phyloP scores from a whole-genome alignment of 352 stramenopile genomes.

The Pythium aquatile region DNA sequence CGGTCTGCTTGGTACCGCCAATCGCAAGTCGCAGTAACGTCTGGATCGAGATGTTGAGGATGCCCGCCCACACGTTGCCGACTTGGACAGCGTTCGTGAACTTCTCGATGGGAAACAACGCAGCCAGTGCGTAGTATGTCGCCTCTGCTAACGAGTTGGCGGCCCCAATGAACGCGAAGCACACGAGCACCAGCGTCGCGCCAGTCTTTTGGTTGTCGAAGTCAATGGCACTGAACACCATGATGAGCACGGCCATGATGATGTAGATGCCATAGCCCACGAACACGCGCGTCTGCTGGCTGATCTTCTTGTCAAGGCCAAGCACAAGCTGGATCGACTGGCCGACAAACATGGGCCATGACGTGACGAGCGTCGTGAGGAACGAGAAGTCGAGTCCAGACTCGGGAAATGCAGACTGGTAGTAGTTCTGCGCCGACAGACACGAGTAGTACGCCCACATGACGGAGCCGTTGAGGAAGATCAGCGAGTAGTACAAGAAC shows the following conservation, averaged over 20 bases:
- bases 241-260: constrained; percentile 50
- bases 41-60: constrained; percentile 53
- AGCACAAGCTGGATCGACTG: constrained; percentile 54
- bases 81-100: constrained; percentile 72
- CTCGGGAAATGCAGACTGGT: constrained; percentile 19
- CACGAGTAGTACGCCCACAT: constrained; percentile 46
- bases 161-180: constrained; percentile 48
- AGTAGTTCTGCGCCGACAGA: constrained; percentile 38
- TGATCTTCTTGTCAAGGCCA: constrained; percentile 54
- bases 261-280: constrained; percentile 58
- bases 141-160: constrained; percentile 57
- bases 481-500: constrained; percentile 38
- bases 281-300: constrained; percentile 39
- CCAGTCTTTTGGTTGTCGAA: constrained; percentile 49
- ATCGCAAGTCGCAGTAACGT: constrained; percentile 56
- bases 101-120: constrained; percentile 60
- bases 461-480: constrained; percentile 37
- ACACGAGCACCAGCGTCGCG: constrained; percentile 47
- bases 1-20: constrained; percentile 41
- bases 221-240: constrained; percentile 55
- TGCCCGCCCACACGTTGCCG: constrained; percentile 44
- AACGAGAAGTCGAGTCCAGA: constrained; percentile 50
- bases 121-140: constrained; percentile 56
- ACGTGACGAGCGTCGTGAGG: constrained; percentile 55
- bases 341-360: constrained; percentile 59